These are phyloP conservation scores for Cephaloascus albidus DNA, from an alignment of 805 yeast genomes.

Conservation along the genomic window DNA sequence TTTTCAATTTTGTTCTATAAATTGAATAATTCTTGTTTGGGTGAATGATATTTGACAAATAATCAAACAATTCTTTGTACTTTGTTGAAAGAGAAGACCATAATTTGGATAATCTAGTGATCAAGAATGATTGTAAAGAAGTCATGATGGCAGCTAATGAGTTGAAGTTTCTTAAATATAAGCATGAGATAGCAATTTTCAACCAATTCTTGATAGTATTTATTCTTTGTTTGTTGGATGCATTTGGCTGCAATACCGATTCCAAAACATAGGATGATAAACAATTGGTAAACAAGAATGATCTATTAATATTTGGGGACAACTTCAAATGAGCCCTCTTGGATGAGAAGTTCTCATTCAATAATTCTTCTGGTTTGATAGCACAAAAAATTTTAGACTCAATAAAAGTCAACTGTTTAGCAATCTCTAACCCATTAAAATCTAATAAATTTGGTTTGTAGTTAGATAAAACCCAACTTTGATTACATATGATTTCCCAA, in stretches of 20 bases:
- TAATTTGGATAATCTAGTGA: conserved; percentile 50
- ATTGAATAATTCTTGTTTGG: conserved; percentile 68
- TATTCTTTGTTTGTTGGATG: conserved; percentile 38
- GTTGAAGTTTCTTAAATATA: conserved; percentile 67
- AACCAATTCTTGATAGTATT: conserved; percentile 61
- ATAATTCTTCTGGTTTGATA: conserved; percentile 55
- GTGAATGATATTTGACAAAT: conserved; percentile 58
- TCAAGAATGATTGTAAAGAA: conserved; percentile 61
- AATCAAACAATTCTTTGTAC: conserved; percentile 52
- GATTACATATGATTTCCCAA: conserved; percentile 44
- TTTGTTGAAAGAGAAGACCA: conserved; percentile 54
- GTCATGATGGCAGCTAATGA: conserved; percentile 75
- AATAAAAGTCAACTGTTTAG: conserved; percentile 66
- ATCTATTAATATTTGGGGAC: conserved; percentile 55
- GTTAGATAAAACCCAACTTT: conserved; percentile 48
- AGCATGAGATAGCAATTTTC: conserved; percentile 62
- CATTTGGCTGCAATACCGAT: conserved; percentile 46
- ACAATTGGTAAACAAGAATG: conserved; percentile 61
- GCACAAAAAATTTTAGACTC: conserved; percentile 60
- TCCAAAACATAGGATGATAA: conserved; percentile 68
- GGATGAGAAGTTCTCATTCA: conserved; percentile 54
- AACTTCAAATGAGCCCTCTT: conserved; percentile 47
- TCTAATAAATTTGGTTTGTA: conserved; percentile 45
- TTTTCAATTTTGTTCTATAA: conserved; percentile 54
- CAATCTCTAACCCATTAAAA: conserved; percentile 63